Base-by-base conservation (phyloP, 176 grass and related monocot genomes). In the Musa schizocarpa region DNA sequence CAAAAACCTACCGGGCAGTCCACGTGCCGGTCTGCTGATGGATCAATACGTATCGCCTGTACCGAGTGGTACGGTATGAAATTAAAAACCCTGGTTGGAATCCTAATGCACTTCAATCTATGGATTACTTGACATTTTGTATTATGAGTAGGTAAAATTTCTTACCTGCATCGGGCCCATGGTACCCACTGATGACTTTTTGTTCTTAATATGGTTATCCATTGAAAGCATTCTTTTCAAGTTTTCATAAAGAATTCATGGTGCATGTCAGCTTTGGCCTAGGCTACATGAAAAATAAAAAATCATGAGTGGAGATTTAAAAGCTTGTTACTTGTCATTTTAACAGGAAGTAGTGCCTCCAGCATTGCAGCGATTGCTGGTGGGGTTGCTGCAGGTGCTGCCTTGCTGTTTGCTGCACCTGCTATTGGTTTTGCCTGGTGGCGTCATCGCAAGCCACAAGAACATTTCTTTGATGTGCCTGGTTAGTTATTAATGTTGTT, bases 381-480 rank as follows among this genome's bases (percentile, higher is more conserved):
- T 6, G 65, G 65, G 24, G 65, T 68, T 68, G 65, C 65, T 68
- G 65, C 65, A 68, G 65, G 65, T 34, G 65, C 65, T 48, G 65
- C 65, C 29, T 68, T 68, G 25, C 29, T 68, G 25, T 68, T 68
- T 68, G 65, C 65, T 68, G 65, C 27, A 34, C 65, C 65, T 68
- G 65, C 65, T 48, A 68, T 68, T 43, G 65, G 65, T 34, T 68
- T 68, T 68, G 65, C 65, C 29, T 68, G 65, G 65, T 68, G 65
- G 65, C 65, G 65, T 34, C 65, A 1, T 68, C 65, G 65, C 29
- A 68, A 68, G 13, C 65, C 65, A 14, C 65, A 68, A 68, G 65
- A 68, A 68, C 23, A 68, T 13, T 68, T 68, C 65, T 23, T 68
- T 27, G 65, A 68, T 48, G 65, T 68, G 29, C 65, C 65, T 68